Evolutionary conservation across 164 flowering plant genomes (phyloP), one percentile per base, ranked within the genome.

Genomic region (Buxus sempervirens): DNA sequence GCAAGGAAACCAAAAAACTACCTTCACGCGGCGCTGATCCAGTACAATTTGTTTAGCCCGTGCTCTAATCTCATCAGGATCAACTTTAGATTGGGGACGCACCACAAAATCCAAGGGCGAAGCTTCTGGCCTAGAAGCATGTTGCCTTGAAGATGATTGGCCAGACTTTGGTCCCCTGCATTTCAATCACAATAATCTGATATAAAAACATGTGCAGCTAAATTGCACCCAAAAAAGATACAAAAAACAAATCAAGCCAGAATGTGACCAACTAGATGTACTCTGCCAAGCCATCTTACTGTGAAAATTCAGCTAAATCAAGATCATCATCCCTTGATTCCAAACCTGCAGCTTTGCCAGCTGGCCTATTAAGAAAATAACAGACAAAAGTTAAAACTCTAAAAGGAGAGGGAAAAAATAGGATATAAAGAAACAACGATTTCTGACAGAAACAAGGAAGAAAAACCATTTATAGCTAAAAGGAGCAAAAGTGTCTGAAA

Each of bases 21-120:
- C 99, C 95, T 96, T 93, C 58, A 82, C 9, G 4, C 95, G 91
- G 28, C 91, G 91, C 77, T 87, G 93, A 78, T 96, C 97, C 32
- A 85, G 92, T 12, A 80, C 76, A 36, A 78, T 79, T 80, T 86
- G 93, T 79, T 86, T 93, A 41, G 89, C 87, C 16, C 96, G 86
- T 54, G 97, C 97, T 68, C 96, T 81, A 38, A 96, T 63, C 80
- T 83, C 95, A 41, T 90, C 93, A 0, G 98, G 98, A 72, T 93
- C 99, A 76, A 96, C 75, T 82, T 96, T 96, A 18, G 99, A 96
- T 69, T 91, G 95, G n/a, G 99, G 99, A 21, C 99, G 98, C 58
- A 96, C 85, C 22, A 88, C 36, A 75, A 91, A 96, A 80, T 93
- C 98, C 86, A 96, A 61, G 12, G 95, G 85, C 67, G 87, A 79